phyloP scores from a whole-genome alignment of 2,329 filamentous ascomycete species.

The Alternaria arborescens region DNA sequence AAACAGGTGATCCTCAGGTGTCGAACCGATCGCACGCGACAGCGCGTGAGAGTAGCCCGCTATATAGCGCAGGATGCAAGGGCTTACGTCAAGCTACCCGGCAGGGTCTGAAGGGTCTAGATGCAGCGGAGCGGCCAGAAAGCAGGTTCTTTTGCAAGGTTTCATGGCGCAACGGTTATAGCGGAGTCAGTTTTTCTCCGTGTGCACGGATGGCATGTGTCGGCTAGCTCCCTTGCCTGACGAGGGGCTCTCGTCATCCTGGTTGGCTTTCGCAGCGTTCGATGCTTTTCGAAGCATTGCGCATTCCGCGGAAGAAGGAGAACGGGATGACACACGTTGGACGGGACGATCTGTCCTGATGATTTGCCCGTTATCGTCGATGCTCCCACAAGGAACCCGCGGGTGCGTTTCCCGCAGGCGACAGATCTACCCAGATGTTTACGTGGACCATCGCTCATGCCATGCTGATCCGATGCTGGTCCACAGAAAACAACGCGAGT shows the following conservation, averaged over 20 bases:
- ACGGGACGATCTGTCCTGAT: not conserved
- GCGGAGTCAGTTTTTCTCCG: not conserved
- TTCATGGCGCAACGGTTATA: slow-evolving; percentile 1
- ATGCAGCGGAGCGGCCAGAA: not conserved
- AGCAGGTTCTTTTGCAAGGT: slow-evolving; percentile 1
- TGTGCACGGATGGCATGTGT: not conserved
- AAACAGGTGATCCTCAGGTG: not conserved
- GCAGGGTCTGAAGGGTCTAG: not conserved
- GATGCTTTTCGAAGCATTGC: not conserved
- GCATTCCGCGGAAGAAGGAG: not conserved
- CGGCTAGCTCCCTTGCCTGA: not conserved
- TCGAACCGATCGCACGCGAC: not conserved
- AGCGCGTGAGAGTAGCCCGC: not conserved
- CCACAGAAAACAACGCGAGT: not conserved
- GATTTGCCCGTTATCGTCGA: slow-evolving; percentile 1
- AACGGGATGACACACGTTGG: not conserved
- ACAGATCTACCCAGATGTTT: not conserved
- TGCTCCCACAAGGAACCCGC: not conserved
- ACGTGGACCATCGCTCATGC: not conserved
- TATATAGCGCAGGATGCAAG: not conserved
- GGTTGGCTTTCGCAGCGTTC: not conserved
- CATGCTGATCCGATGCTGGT: slow-evolving; percentile 3
- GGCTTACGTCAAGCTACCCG: not conserved
- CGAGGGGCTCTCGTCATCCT: not conserved
- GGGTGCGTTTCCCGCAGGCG: not conserved